These are phyloP conservation scores for Zizania latifolia DNA, from an alignment of 176 grass and related monocot species.

Conservation along the genomic window DNA sequence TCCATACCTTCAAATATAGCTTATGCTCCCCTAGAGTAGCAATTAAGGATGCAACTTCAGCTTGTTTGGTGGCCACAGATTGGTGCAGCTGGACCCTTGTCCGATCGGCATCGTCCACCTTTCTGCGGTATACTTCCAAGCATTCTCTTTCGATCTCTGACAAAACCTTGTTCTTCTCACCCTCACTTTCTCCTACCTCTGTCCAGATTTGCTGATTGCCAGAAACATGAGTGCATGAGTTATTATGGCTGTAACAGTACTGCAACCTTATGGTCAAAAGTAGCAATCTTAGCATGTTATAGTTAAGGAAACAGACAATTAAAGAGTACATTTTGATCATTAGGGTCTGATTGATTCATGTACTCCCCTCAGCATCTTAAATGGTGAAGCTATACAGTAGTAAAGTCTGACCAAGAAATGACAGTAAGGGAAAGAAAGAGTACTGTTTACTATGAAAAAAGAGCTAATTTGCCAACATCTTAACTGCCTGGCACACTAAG, in stretches of 20 bases:
- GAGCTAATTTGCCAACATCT: slow-evolving; percentile 10
- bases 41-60: slow-evolving; percentile 77
- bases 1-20: slow-evolving; percentile 59
- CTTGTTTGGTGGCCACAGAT: slow-evolving; percentile 77
- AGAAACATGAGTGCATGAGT: slow-evolving; percentile 7
- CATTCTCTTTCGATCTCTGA: slow-evolving; percentile 81
- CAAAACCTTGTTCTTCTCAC: slow-evolving; percentile 60
- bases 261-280: not conserved
- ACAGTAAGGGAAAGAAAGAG: not conserved
- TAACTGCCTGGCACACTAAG: slow-evolving; percentile 24
- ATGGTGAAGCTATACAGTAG: not conserved
- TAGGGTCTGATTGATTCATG: slow-evolving; percentile 6
- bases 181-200: slow-evolving; percentile 76
- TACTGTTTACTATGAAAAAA: not conserved
- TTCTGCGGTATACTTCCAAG: slow-evolving; percentile 70
- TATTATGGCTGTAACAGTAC: slow-evolving; percentile 9
- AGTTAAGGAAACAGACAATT: not conserved
- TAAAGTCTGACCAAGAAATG: not conserved
- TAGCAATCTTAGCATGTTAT: not conserved
- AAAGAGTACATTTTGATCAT: slow-evolving; percentile 1
- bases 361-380: not conserved
- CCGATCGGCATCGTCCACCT: slow-evolving; percentile 75
- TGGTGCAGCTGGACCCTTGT: slow-evolving; percentile 82
- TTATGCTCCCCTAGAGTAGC: slow-evolving; percentile 76
- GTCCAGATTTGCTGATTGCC: slow-evolving; percentile 77